Conservation (phyloP, 208 protist genomes). For the Wallacemonas sp. region DNA sequence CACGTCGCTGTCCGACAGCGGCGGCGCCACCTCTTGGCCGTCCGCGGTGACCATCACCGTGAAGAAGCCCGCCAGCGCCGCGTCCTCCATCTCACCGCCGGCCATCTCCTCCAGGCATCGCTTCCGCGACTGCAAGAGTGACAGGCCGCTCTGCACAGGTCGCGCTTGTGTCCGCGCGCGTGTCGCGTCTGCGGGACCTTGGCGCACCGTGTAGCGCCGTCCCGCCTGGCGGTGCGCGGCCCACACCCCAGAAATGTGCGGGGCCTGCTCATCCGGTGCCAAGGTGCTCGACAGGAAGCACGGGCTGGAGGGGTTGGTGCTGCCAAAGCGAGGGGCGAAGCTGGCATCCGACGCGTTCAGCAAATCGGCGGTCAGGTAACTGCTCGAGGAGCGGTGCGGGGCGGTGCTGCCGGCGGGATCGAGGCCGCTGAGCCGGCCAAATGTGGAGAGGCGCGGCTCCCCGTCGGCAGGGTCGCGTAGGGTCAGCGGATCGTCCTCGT, state of each 20-base stretch:
- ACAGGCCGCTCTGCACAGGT: slow-evolving; percentile 47
- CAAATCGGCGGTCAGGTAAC: too few relatives aligned
- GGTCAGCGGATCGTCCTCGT: slow-evolving; percentile 21
- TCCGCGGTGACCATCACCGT: neutral
- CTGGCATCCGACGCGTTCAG: neutral
- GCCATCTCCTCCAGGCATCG: slow-evolving; percentile 70
- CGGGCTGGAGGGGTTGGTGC: slow-evolving; percentile 3
- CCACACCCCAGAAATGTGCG: slow-evolving; percentile 3
- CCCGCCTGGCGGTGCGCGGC: neutral
- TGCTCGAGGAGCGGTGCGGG: too few relatives aligned
- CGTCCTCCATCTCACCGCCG: slow-evolving; percentile 21
- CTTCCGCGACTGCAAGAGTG: slow-evolving; percentile 62
- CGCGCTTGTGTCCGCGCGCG: too few relatives aligned
- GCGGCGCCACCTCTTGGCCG: too few relatives aligned
- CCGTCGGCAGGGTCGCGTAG: neutral
- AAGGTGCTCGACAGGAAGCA: slow-evolving; percentile 1
- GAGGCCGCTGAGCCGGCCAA: neutral
- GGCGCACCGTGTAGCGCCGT: slow-evolving; percentile 13
- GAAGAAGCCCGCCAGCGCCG: slow-evolving; percentile 1
- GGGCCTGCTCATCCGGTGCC: neutral
- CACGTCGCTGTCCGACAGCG: too few relatives aligned
- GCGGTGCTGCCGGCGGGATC: too few relatives aligned
- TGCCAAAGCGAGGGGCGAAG: neutral
- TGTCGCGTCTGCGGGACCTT: too few relatives aligned
- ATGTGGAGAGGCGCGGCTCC: neutral